A percentile compares a stretch with the other conserved stretches of the same genome.
These are phyloP conservation scores for Aspergillus fumigatus DNA, from an alignment of 2,329 filamentous ascomycete genomes.

Conservation along the genomic window DNA sequence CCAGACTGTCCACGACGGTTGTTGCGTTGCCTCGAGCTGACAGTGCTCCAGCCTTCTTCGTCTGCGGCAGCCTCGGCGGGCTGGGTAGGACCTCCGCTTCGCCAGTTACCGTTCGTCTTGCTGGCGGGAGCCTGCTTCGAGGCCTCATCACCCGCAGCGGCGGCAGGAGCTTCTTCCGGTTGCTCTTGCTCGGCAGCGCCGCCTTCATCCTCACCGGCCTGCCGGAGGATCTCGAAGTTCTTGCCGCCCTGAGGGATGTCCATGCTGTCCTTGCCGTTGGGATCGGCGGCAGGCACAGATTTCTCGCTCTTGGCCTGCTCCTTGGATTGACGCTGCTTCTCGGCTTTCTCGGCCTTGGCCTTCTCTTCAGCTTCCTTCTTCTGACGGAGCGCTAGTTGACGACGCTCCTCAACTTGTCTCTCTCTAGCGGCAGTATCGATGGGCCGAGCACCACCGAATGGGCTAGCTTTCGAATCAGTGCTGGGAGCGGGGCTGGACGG, in stretches of 20 bases:
- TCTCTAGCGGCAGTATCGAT: slow-evolving; percentile 91
- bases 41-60: slow-evolving; percentile 48
- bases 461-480: slow-evolving; percentile 75
- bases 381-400: slow-evolving; percentile 66
- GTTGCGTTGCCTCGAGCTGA: slow-evolving; percentile 41
- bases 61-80: slow-evolving; percentile 30
- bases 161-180: slow-evolving; percentile 43
- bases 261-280: slow-evolving; percentile 38
- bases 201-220: slow-evolving; percentile 45
- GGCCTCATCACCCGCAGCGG: slow-evolving; percentile 46
- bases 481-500: slow-evolving; percentile 44
- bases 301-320: slow-evolving; percentile 36
- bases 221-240: slow-evolving; percentile 54
- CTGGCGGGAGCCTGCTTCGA: slow-evolving; percentile 50
- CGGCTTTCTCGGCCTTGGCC: slow-evolving; percentile 65
- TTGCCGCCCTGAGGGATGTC: slow-evolving; percentile 42
- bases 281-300: slow-evolving; percentile 27
- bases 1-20: slow-evolving; percentile 40
- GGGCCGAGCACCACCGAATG: slow-evolving; percentile 87
- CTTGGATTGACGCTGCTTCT: slow-evolving; percentile 53
- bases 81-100: slow-evolving; percentile 26
- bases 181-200: slow-evolving; percentile 49
- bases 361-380: slow-evolving; percentile 87
- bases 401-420: slow-evolving; percentile 85
- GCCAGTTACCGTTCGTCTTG: slow-evolving; percentile 42